Evolutionary conservation across 192 early-diverging fungal species (phyloP).

Genomic region (Umbelopsis isabellina): DNA sequence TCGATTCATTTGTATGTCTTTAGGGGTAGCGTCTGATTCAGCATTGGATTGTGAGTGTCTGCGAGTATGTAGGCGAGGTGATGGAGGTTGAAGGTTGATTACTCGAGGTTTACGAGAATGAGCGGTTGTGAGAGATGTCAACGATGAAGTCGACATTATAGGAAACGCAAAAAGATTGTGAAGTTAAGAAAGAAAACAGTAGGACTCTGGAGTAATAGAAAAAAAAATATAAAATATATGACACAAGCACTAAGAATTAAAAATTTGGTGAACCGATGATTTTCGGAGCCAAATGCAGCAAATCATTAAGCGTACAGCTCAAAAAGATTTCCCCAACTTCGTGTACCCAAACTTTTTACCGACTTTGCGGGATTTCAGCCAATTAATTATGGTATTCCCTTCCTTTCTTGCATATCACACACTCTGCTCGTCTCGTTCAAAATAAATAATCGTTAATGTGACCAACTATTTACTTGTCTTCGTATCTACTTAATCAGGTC

Average conservation of each 20-base stretch:
- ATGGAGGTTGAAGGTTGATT: slow-evolving; percentile 4
- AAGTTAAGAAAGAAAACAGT: background rate
- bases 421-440: no score
- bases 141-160: slow-evolving; percentile 12
- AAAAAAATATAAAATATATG: background rate
- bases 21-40: background rate
- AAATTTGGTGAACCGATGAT: background rate
- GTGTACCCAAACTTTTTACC: background rate
- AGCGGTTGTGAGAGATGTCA: slow-evolving; percentile 4
- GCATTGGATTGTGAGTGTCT: slow-evolving; percentile 20
- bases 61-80: slow-evolving; percentile 10
- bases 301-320: no score
- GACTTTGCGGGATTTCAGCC: no score
- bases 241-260: background rate
- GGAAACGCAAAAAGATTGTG: background rate
- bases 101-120: slow-evolving; percentile 8
- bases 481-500: no score
- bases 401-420: no score
- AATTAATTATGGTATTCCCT: no score
- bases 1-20: background rate
- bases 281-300: slow-evolving; percentile 23
- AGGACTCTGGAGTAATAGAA: background rate
- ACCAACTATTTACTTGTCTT: no score
- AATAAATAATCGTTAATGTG: no score
- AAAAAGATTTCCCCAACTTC: slow-evolving; percentile 4